Base-by-base conservation (phyloP, 2,329 filamentous ascomycete species). In the Didymella segeticola region DNA sequence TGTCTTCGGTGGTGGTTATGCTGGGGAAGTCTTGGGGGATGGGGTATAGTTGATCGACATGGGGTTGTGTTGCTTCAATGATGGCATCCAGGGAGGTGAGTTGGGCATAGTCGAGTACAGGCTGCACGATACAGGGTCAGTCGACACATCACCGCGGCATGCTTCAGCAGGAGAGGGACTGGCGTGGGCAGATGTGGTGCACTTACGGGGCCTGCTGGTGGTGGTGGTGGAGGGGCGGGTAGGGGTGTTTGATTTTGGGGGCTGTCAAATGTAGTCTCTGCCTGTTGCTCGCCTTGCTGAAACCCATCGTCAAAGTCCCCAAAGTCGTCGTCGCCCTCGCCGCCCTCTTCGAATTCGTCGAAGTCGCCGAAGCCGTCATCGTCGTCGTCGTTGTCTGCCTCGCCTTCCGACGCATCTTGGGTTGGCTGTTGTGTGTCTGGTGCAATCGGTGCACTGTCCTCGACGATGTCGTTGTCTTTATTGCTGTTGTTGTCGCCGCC, bases 301-400 rank as follows among this genome's bases (percentile, higher is more conserved):
- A 77, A 76, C 56, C 72, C 75, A 68, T 78, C 79, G 62, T 80
- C 80, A 67, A 82, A 82, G 66, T 82, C 80, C 57, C 79, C 80
- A 75, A 81, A 81, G 66, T 81, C 79, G 67, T 80, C 78, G 30
- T 60, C 60, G 38, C 70, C 78, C 34, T 75, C 72, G 47, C 78
- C 79, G 59, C 84, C 77, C 62, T 80, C 76, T 66, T 81, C 80
- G 68, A 87, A 85, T 57, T 87, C 82, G 69, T 86, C 86, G 75
- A 90, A 90, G 67, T 90, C 87, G 58, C 61, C 65, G 71, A 86
- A 85, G 62, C 88, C 89, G 74, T 91, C 91, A 66, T 90, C 88
- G 66, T 86, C 78, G 31, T 61, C 75, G 38, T 74, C 72, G 62
- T 73, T 69, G 22, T 70, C n/a, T n/a, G n/a, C n/a, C n/a, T n/a